phyloP scores from a whole-genome alignment of 305 asterid species.

The Ilex paraguariensis region DNA sequence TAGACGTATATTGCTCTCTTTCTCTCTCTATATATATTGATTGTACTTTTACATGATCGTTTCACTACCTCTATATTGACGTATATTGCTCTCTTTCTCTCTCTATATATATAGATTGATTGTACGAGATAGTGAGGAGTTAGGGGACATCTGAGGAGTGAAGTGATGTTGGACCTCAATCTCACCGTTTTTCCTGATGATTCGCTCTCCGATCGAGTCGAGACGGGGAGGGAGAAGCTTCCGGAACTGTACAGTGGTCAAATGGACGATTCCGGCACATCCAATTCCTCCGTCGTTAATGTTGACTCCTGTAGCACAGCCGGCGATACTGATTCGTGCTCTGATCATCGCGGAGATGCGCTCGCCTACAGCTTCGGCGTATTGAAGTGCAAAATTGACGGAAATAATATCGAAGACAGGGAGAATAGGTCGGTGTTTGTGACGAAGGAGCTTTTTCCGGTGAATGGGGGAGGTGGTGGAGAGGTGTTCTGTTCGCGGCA shows the following conservation, averaged over 20 bases:
- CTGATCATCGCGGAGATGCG: conserved; percentile 29
- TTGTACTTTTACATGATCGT: too few species aligned
- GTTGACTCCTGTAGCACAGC: conserved; percentile 64
- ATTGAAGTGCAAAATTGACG: conserved; percentile 34
- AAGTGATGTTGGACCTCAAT: conserved; percentile 52
- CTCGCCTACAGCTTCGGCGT: conserved; percentile 32
- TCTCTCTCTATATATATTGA: conserved; percentile 7
- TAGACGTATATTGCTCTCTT: conserved; percentile 14
- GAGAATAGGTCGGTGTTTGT: conserved; percentile 43
- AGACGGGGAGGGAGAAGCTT: conserved; percentile 30
- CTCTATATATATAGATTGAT: background rate
- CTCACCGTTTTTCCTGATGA: conserved; percentile 32
- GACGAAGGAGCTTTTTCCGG: conserved; percentile 65
- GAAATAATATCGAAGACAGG: conserved; percentile 31
- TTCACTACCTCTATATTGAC: conserved; percentile 1
- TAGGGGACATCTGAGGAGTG: background rate
- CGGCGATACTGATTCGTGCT: conserved; percentile 58
- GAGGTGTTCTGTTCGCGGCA: conserved; percentile 7
- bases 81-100: background rate
- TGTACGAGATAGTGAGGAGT: too few species aligned
- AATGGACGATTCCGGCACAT: conserved; percentile 69
- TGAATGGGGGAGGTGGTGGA: conserved; percentile 17
- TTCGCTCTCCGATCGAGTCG: conserved; percentile 34
- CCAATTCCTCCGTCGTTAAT: conserved; percentile 58
- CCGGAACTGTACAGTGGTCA: conserved; percentile 34